Evolutionary conservation across 2,329 filamentous ascomycete genomes (phyloP), one percentile per base, ranked within the genome.

Genomic region (Curvularia lunata): DNA sequence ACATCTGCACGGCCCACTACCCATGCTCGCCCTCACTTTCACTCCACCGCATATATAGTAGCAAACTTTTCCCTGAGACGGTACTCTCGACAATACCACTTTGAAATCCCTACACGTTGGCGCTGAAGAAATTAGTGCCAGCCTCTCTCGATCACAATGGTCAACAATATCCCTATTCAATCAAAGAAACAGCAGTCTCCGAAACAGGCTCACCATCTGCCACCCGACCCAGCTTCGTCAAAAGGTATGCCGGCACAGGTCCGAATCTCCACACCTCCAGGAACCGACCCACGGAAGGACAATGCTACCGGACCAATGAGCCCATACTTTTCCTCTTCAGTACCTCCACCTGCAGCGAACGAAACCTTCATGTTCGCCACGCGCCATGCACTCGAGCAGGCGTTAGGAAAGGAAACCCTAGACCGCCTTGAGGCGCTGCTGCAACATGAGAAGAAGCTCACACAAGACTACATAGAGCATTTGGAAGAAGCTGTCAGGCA

Each of bases 401-500:
- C 48, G 1, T 28, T 56, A 12, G 53, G 53, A n/a, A 52, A 56
- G 19, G 48, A 45, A 23, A 23, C 25, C 4, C 34, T 52, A 37
- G 40, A 52, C 19, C 32, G 38, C 2, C 53, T 52, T 16, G 53
- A 46, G 25, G 28, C 28, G 19, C 19, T 51, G 9, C 32, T 56
- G 13, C 7, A 32, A 0, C 25, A 52, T 4, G 47, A 55, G 23
- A 50, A 52, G 37, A 18, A 55, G 48, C 19, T 32, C 30, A 46
- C 40, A 16, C 28, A 55, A 37, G 30, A 46, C 30, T 55, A 55
- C 19, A 55, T 55, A 23, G 30, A 40, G 9, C 21, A 52, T 13
- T 30, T 55, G 5, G 47, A 55, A 55, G 48, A 43, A 42, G 47
- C 48, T 21, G 53, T 45, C 7, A 51, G 43, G 10, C 40, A 46